Evolutionary conservation across 192 early-diverging fungal genomes (phyloP), one percentile per base, ranked within the genome.

Genomic region (Podila minutissima): DNA sequence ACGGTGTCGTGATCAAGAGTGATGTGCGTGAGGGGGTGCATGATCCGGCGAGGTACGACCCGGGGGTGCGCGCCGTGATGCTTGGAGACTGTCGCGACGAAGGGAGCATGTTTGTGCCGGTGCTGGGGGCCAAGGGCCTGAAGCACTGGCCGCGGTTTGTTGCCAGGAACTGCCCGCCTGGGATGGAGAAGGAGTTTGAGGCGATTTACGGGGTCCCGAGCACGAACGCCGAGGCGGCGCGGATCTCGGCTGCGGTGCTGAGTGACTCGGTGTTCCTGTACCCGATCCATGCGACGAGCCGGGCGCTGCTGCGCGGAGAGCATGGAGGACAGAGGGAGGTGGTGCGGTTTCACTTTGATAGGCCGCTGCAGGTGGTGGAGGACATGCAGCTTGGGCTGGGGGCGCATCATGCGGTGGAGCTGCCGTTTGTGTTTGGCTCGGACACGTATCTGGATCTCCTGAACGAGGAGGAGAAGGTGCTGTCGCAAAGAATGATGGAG

Each of bases 61-160:
- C 77, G 4, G 62, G 62, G 1, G 13, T 81, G 29, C 72, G 72
- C 24, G 51, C 71, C 4, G 77, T 73, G n/a, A 72, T 81, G 77
- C 12, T 81, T 13, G 77, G 77, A 5, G 71, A 68, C 59, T 81
- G 77, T 22, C 71, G 71, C 9, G 77, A 81, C 28, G 77, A 81
- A 32, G 77, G 77, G 2, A 26, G 22, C 12, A 72, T 73, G 71
- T 73, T 81, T 69, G 66, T 81, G 9, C 50, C 66, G 20, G 67
- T 63, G 0, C 31, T 81, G n/a, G 77, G 77, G 26, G 70, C 71
- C 6, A 64, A 31, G 37, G 59, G 51, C 35, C 35, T 81, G 55
- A 81, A 81, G 58, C 66, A 61, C 5, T 81, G 77, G 77, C 67
- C 77, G 29, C 53, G 71, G 12, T 81, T 81, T 51, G 28, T 64